These are phyloP conservation scores for Epichloe brachyelytri DNA, from an alignment of 2,329 filamentous ascomycete genomes.

Conservation along the genomic window DNA sequence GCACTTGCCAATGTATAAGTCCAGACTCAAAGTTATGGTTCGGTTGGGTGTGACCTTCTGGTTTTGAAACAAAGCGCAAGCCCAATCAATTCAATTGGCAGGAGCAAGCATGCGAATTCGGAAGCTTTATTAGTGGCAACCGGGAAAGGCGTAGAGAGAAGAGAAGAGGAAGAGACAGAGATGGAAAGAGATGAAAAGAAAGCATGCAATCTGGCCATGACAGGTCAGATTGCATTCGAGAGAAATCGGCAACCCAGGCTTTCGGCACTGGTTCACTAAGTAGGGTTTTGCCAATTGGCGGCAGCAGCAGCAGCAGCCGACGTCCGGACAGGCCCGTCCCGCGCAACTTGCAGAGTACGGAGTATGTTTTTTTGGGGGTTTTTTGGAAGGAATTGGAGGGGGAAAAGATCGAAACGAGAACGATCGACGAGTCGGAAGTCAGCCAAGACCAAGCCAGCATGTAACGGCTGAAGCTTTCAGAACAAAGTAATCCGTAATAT, in stretches of 20 bases:
- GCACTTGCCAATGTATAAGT: neutral
- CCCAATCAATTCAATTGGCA: slow-evolving; percentile 1
- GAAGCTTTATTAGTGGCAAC: neutral
- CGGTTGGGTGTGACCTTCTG: neutral
- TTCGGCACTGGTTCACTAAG: neutral
- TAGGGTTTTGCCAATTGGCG: neutral
- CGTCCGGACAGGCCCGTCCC: neutral
- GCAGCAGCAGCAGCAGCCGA: neutral
- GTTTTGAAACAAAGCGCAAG: neutral
- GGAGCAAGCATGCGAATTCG: neutral
- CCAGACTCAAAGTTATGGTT: neutral
- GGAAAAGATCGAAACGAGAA: too few relatives aligned
- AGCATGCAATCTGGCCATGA: neutral
- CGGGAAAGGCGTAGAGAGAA: neutral
- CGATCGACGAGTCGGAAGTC: neutral
- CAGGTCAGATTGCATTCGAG: slow-evolving; percentile 1
- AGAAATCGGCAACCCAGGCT: neutral
- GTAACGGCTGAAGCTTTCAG: neutral
- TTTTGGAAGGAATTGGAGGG: too few relatives aligned
- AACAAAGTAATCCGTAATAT: neutral
- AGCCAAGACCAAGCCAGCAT: neutral
- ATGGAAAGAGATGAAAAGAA: neutral
- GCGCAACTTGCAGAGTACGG: neutral
- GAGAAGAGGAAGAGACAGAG: neutral
- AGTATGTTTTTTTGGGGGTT: too few relatives aligned